Conservation (phyloP, 768 basidiomycete genomes). For the Solioccasus polychromus region DNA sequence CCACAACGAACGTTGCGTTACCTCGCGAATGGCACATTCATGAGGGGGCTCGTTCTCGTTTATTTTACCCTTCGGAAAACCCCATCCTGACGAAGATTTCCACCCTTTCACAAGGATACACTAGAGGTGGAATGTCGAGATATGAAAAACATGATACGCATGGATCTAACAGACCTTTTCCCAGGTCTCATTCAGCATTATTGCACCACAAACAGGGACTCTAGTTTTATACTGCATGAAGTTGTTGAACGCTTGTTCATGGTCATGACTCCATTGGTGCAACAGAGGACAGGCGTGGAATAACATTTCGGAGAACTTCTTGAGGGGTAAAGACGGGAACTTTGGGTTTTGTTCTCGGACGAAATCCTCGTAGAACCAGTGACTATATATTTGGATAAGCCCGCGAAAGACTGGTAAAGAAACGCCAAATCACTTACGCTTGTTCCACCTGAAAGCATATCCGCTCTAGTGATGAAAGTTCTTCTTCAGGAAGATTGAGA, state of each 20-base stretch:
- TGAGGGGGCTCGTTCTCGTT: constrained; percentile 86
- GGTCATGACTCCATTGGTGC: constrained; percentile 79
- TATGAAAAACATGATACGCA: constrained; percentile 5
- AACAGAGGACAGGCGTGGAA: constrained; percentile 83
- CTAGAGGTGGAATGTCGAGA: constrained; percentile 39
- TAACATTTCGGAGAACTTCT: constrained; percentile 90
- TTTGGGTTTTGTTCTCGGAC: constrained; percentile 87
- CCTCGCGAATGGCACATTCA: constrained; percentile 90
- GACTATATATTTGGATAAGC: constrained; percentile 46
- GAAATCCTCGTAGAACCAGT: constrained; percentile 99
- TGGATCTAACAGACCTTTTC: constrained; percentile 72
- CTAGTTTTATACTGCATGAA: constrained; percentile 97
- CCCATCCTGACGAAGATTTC: constrained; percentile 96
- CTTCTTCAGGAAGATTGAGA: constrained; percentile 91
- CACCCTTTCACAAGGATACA: constrained; percentile 98
- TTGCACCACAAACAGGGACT: constrained; percentile 97
- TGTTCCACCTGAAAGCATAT: constrained; percentile 99
- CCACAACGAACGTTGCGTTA: constrained; percentile 33
- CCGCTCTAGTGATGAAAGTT: constrained; percentile 86
- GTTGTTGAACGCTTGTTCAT: constrained; percentile 79
- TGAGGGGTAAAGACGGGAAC: constrained; percentile 84
- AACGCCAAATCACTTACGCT: constrained; percentile 62
- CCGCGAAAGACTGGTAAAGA: constrained; percentile 8
- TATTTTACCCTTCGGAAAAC: constrained; percentile 99
- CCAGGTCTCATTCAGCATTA: constrained; percentile 88